phyloP scores from a whole-genome alignment of 371 early-diverging fungal genomes.

The Apophysomyces sp. region DNA sequence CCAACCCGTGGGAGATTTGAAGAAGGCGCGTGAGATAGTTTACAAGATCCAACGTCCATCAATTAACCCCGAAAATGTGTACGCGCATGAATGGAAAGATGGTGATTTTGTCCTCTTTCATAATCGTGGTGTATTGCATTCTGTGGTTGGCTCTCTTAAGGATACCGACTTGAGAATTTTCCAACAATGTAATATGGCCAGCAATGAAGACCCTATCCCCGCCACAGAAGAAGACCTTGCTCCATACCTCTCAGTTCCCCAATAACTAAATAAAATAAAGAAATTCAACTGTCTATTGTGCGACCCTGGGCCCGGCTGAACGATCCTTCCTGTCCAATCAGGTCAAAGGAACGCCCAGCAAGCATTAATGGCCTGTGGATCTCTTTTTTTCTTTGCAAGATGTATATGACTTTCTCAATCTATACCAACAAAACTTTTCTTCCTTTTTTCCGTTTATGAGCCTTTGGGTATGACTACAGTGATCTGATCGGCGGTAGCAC shows the following conservation, averaged over 20 bases:
- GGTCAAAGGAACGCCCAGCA: no score
- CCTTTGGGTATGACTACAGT: conserved; percentile 65
- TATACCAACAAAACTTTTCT: no score
- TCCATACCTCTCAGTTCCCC: conserved; percentile 17
- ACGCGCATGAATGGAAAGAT: conserved; percentile 49
- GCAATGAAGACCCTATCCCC: conserved; percentile 40
- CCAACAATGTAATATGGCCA: conserved; percentile 50
- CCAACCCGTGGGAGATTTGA: conserved; percentile 43
- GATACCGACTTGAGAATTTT: conserved; percentile 43
- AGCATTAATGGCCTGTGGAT: no score
- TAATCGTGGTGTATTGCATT: conserved; percentile 48
- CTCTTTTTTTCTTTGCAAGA: no score
- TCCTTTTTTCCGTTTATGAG: not conserved
- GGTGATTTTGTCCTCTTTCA: conserved; percentile 53
- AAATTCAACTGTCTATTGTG: no score
- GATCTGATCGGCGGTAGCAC: conserved; percentile 44
- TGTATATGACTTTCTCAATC: no score
- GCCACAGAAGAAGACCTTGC: conserved; percentile 45
- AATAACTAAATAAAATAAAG: not conserved
- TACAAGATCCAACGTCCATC: conserved; percentile 46
- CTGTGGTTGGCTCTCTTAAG: conserved; percentile 44
- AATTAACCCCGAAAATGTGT: conserved; percentile 48
- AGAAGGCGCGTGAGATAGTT: conserved; percentile 43
- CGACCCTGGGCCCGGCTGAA: no score
- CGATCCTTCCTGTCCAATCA: no score